Percentiles rank a stretch among this genome's conserved stretches.
Conservation (phyloP, 2,329 filamentous ascomycete genomes). For the Fusarium anthophilum region DNA sequence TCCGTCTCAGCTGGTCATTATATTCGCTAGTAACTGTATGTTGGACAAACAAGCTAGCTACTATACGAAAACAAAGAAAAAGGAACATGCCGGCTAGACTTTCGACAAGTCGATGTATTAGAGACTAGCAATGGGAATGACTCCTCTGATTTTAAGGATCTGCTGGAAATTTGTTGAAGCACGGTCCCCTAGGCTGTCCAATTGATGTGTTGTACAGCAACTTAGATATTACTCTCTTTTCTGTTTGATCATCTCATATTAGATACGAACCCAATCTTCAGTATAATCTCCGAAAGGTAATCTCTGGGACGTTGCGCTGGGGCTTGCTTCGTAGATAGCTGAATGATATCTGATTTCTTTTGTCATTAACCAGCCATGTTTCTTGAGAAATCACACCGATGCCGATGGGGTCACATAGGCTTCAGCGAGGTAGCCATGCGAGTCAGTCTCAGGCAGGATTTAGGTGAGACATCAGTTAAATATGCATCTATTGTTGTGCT, state of each 20-base stretch:
- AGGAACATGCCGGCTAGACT: not conserved
- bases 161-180: not conserved
- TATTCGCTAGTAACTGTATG: not conserved
- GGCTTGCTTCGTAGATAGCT: slow-evolving; percentile 9
- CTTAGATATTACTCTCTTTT: slow-evolving; percentile 33
- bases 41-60: not conserved
- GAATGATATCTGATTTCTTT: not conserved
- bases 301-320: not conserved
- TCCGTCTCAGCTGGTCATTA: slow-evolving; percentile 14
- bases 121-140: not conserved
- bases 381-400: not conserved
- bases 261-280: slow-evolving; percentile 10
- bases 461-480: not conserved
- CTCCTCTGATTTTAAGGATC: not conserved
- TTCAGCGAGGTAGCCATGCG: slow-evolving; percentile 11
- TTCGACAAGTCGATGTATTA: not conserved
- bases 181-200: not conserved
- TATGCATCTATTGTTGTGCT: not conserved
- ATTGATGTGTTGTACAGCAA: not conserved
- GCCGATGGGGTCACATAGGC: slow-evolving; percentile 2
- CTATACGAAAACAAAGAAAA: slow-evolving; percentile 10
- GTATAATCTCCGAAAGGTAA: not conserved
- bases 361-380: not conserved
- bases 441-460: slow-evolving; percentile 5
- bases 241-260: slow-evolving; percentile 3